Evolutionary conservation across 2,329 filamentous ascomycete species (phyloP).

Genomic region (Metarhizium robertsii): DNA sequence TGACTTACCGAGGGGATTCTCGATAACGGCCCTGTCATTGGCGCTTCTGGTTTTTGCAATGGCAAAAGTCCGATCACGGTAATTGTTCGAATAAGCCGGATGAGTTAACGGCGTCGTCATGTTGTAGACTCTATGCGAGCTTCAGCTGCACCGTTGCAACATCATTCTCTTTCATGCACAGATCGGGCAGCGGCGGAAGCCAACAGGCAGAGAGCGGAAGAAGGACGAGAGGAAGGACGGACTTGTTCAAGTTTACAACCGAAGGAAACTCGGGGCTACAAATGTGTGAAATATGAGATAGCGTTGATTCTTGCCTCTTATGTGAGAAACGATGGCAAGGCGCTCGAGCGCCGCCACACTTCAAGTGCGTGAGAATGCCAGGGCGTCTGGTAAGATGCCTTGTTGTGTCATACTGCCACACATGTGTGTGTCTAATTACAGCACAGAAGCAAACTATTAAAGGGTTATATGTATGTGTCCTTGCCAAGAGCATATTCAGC

Average conservation of each 20-base stretch:
- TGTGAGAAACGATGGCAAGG: no score
- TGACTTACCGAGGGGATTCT: conserved; percentile 23
- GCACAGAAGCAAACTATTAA: no score
- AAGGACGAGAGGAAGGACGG: not conserved
- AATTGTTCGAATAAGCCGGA: not conserved
- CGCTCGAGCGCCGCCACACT: no score
- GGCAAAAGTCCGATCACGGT: conserved; percentile 10
- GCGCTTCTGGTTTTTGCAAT: conserved; percentile 18
- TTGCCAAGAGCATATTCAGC: no score
- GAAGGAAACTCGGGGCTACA: no score
- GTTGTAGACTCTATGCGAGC: not conserved
- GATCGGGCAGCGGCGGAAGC: not conserved
- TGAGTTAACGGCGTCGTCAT: conserved; percentile 4
- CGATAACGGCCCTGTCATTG: conserved; percentile 26
- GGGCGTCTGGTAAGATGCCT: not conserved
- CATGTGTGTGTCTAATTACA: no score
- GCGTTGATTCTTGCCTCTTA: no score
- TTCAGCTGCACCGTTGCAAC: no score
- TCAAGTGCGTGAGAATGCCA: no score
- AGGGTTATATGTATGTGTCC: no score
- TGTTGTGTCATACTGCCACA: not conserved
- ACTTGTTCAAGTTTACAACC: no score
- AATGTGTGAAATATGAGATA: no score
- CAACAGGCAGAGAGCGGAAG: not conserved
- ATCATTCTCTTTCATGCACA: not conserved